Conservation (phyloP, 495 filamentous ascomycete species). For the Penicillium coffeae region DNA sequence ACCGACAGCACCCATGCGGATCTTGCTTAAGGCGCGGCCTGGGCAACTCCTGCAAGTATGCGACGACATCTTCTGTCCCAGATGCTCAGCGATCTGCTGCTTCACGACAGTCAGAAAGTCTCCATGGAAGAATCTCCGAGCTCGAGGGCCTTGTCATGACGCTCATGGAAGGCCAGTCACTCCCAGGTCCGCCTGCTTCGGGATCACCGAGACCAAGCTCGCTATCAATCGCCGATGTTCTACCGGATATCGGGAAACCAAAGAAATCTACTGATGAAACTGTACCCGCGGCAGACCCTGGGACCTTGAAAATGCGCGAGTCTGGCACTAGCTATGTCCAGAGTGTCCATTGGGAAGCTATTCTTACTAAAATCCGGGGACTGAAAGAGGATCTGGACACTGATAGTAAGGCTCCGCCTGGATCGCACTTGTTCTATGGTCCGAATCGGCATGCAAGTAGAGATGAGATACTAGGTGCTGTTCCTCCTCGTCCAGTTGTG, state of each 20-base stretch:
- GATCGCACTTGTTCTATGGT: conserved; percentile 24
- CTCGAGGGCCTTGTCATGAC: neutral
- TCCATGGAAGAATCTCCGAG: neutral
- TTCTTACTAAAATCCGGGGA: conserved; percentile 6
- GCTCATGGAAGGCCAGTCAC: neutral
- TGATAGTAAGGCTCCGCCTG: conserved; percentile 1
- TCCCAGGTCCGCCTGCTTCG: neutral
- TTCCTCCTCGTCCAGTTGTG: conserved; percentile 27
- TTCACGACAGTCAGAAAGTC: neutral
- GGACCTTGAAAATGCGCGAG: conserved; percentile 21
- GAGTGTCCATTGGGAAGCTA: conserved; percentile 9
- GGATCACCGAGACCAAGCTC: neutral
- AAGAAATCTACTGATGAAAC: conserved; percentile 13
- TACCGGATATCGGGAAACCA: conserved; percentile 1
- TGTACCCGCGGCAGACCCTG: conserved; percentile 4
- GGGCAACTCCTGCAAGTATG: conserved; percentile 14
- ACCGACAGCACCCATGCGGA: conserved; percentile 22
- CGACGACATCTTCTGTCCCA: conserved; percentile 6
- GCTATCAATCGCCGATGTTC: neutral
- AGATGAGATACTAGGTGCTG: conserved; percentile 23
- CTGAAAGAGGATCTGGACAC: conserved; percentile 15
- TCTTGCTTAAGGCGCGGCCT: conserved; percentile 3
- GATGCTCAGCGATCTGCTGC: conserved; percentile 3
- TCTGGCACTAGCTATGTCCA: conserved; percentile 15
- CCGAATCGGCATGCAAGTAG: conserved; percentile 18